phyloP scores from a whole-genome alignment of 2,329 filamentous ascomycete genomes.

The Aspergillus sojae region DNA sequence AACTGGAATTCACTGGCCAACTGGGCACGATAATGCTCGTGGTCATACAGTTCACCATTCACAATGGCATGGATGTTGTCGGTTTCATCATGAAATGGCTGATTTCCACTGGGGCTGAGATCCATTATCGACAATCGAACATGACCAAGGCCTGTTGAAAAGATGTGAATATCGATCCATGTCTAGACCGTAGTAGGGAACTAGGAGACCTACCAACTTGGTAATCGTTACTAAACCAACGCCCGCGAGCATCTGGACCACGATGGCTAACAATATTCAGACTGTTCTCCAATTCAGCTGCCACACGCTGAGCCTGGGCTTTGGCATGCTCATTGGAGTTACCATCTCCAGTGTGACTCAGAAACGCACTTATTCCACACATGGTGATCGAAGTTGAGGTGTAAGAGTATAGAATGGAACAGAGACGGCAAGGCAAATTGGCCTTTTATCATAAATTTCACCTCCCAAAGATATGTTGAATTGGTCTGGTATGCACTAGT shows the following conservation, averaged over 20 bases:
- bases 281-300: background rate
- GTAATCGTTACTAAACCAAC: background rate
- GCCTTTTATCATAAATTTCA: too few relatives aligned
- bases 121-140: conserved; percentile 50
- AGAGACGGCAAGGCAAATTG: too few relatives aligned
- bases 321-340: background rate
- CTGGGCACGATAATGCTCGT: conserved; percentile 47
- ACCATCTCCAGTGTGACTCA: background rate
- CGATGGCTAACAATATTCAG: background rate
- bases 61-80: conserved; percentile 56
- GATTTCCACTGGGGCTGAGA: conserved; percentile 24
- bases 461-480: too few relatives aligned
- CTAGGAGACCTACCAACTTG: background rate
- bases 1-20: conserved; percentile 49
- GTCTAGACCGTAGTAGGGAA: too few relatives aligned
- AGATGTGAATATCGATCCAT: too few relatives aligned
- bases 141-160: conserved; percentile 44
- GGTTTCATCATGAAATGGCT: conserved; percentile 49
- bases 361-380: background rate
- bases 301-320: background rate
- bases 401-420: too few relatives aligned
- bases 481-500: too few relatives aligned
- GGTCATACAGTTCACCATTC: conserved; percentile 62
- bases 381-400: background rate
- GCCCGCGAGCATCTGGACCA: background rate